Base-by-base conservation (phyloP, 108 stramenopile genomes). In the Discostella stelligeroides region DNA sequence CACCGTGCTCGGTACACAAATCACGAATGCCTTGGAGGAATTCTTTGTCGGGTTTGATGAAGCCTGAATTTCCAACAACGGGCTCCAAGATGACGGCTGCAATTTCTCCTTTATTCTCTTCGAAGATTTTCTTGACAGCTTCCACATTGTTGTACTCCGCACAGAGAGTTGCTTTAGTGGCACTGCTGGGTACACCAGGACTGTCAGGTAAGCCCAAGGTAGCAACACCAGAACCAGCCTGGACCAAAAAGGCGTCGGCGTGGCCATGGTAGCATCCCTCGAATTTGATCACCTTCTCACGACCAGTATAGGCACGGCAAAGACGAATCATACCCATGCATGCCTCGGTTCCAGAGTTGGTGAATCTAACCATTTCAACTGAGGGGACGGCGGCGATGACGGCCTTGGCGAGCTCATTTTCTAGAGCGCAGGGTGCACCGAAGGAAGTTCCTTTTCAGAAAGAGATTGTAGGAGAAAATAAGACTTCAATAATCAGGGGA, bases 251-350 rank as follows among this genome's bases (percentile, higher is more conserved):
- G 58, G 95, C 87, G 70, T 98, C 97, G 53, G 96, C 98, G 77
- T 98, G 98, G 70, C 98, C 98, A 83, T 98, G 98, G 87, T 98
- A 98, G 87, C 98, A 98, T 84, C 98, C 98, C 78, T 98, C 97
- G 84, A 98, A 98, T 83, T 98, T 98, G 84, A 98, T 93, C 29
- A 98, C 84, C 84, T 97, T 96, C 75, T 97, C 96, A 27, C 97
- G 88, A 54, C 67, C 54, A 27, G 98, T 98, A 90, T 72, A 95
- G 61, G 98, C 98, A 60, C 98, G 98, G 38, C 94, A 94, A 57
- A 98, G 90, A 66, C 98, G 97, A 71, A 98, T 88, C 98, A 98
- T 97, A 76, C 98, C 97, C 98, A 97, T 98, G 88, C 97, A 98
- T 8, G 98, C 98, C 76, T 98, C 98, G 15, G 98, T 98, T 69